Conservation (phyloP, 2,329 filamentous ascomycete genomes). For the Calonectria hongkongensis region DNA sequence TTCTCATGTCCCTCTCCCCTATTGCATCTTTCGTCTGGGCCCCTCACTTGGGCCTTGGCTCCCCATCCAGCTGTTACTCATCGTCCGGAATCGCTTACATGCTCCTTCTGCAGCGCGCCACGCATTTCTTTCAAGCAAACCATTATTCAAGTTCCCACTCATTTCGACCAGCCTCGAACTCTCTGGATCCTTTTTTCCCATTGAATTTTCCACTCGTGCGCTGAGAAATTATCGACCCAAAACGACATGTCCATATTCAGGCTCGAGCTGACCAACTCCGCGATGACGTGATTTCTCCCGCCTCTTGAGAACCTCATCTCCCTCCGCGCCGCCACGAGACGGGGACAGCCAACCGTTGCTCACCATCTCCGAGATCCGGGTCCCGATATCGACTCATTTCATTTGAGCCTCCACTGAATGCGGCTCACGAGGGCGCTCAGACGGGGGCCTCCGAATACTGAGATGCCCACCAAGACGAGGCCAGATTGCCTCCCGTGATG, state of each 20-base stretch:
- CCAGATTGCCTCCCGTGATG: constrained; percentile 22
- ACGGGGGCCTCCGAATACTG: constrained; percentile 26
- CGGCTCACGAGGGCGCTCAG: not conserved
- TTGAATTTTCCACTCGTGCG: constrained; percentile 11
- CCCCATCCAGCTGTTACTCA: constrained; percentile 33
- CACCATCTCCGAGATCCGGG: constrained; percentile 49
- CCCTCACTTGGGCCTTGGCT: constrained; percentile 39
- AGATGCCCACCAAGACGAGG: constrained; percentile 32
- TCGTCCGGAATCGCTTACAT: constrained; percentile 34
- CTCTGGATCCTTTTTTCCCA: constrained; percentile 13
- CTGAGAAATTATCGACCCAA: constrained; percentile 9
- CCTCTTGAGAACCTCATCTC: constrained; percentile 19
- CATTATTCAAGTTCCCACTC: constrained; percentile 11
- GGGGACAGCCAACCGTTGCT: constrained; percentile 37
- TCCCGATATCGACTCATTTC: constrained; percentile 38
- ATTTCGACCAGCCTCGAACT: constrained; percentile 38
- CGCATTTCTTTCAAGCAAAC: constrained; percentile 37
- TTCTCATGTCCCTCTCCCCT: constrained; percentile 20
- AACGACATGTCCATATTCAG: not conserved
- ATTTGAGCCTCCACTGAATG: constrained; percentile 14
- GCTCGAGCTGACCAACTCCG: constrained; percentile 30
- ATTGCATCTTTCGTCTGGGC: constrained; percentile 32
- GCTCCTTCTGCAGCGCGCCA: constrained; percentile 36
- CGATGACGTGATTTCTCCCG: constrained; percentile 48
- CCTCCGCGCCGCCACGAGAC: constrained; percentile 36